phyloP scores from a whole-genome alignment of 257 asterid genomes.

The Gentiana macrophylla region DNA sequence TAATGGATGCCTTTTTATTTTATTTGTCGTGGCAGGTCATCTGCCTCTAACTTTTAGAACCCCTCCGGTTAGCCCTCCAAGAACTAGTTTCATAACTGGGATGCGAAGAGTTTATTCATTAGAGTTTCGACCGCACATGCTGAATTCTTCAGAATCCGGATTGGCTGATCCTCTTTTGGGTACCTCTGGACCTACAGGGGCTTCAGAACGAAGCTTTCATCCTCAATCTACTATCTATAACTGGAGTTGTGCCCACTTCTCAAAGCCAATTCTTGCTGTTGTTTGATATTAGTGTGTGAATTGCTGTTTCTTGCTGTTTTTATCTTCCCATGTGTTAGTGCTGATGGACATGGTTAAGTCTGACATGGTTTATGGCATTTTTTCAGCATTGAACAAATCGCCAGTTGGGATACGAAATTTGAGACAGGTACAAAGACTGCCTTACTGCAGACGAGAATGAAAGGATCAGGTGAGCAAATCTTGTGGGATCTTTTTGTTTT shows the following conservation, averaged over 20 bases:
- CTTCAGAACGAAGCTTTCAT: constrained; percentile 86
- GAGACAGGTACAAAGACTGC: constrained; percentile 75
- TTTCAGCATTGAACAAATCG: constrained; percentile 83
- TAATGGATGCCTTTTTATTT: constrained; percentile 4
- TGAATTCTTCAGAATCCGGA: constrained; percentile 87
- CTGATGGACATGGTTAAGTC: too few relatives aligned
- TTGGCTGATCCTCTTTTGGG: constrained; percentile 93
- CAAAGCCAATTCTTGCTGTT: constrained; percentile 92
- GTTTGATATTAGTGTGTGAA: neutral
- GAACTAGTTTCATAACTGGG: constrained; percentile 82
- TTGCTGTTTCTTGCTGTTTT: too few relatives aligned
- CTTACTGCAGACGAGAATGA: constrained; percentile 84
- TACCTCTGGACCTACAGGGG: constrained; percentile 58
- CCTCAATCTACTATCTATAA: constrained; percentile 85
- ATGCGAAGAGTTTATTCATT: constrained; percentile 93
- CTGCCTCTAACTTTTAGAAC: constrained; percentile 89
- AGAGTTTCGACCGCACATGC: constrained; percentile 87
- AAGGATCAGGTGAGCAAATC: constrained; percentile 51
- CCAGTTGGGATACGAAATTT: constrained; percentile 96
- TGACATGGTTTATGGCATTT: neutral
- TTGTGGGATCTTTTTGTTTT: too few relatives aligned
- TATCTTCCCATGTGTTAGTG: too few relatives aligned
- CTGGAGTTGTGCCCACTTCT: constrained; percentile 98
- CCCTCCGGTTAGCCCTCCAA: constrained; percentile 99
- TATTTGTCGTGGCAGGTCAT: constrained; percentile 45